Evolutionary conservation across 352 stramenopile genomes (phyloP), one percentile per base, ranked within the genome.

Genomic region (Pythium oligandrum): DNA sequence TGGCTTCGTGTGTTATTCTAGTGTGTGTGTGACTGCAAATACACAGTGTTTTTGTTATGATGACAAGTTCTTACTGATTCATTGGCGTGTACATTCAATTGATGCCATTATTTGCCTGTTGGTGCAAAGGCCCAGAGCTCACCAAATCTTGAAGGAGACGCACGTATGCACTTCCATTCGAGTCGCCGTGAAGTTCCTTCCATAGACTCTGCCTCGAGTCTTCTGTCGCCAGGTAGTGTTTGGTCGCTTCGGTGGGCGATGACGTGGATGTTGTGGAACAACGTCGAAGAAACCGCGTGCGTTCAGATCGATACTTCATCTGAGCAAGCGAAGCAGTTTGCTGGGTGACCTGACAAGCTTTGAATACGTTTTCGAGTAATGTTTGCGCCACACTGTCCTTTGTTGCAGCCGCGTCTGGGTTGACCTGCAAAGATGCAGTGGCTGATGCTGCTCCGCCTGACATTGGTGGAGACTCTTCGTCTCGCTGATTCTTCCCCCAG

Each of bases 251-350:
- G 17, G 17, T 26, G 17, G 17, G 17, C 17, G 17, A 26, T 26
- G 17, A 26, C 0, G 17, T 26, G 17, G 0, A 26, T 26, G 17
- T 0, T 26, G 0, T 26, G 17, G 17, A 26, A 26, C 17, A 26
- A 26, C 17, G 17, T 26, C 17, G 17, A 26, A 26, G 17, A 26
- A 26, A 26, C 17, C 17, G 17, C 17, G 17, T 26, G 31, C 60
- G 60, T 44, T 68, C 60, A 11, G 1, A 17, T 2, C 42, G 37
- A 44, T 50, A 63, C 37, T 60, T 60, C 60, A 68, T 63, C 38
- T 60, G 54, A 4, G 60, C 60, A 5, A 68, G 47, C 6, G 43
- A n/a, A 6, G 54, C 53, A 5, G 44, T 60, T 35, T 48, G 44
- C 4, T 32, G 39, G 3, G 53, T 63, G 44, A 68, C 54, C 10